Evolutionary conservation across 2,329 filamentous ascomycete genomes (phyloP).

Genomic region (Cladophialophora yegresii): DNA sequence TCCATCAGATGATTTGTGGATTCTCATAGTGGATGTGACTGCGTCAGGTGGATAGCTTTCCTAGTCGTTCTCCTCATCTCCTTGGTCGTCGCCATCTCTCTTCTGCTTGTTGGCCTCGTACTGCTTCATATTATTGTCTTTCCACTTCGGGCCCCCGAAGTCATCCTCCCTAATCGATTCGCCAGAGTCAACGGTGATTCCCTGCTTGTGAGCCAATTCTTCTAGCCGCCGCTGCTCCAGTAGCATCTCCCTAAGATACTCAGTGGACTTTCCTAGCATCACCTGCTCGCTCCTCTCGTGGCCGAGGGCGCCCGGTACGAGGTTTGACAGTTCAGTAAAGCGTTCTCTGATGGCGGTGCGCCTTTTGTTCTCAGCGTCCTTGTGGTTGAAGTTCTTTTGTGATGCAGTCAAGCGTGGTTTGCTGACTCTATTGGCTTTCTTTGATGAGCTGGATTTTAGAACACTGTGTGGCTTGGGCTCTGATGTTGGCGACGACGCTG

Average conservation of each 20-base stretch:
- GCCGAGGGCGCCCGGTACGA: conserved; percentile 79
- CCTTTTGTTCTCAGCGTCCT: conserved; percentile 65
- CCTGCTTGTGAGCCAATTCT: conserved; percentile 29
- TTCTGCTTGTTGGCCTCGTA: conserved; percentile 35
- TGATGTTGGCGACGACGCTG: conserved; percentile 20
- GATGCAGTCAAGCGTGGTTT: conserved; percentile 68
- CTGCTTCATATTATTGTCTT: conserved; percentile 29
- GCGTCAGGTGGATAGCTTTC: not conserved
- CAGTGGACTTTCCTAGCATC: conserved; percentile 72
- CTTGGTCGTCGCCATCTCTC: conserved; percentile 14
- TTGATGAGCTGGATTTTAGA: conserved; percentile 20
- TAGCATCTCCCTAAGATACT: conserved; percentile 64
- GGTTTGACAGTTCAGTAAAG: conserved; percentile 76
- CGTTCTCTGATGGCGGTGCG: conserved; percentile 76
- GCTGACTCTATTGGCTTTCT: conserved; percentile 44
- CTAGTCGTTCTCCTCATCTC: conserved; percentile 23
- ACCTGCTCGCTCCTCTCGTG: conserved; percentile 82
- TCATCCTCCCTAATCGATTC: conserved; percentile 30
- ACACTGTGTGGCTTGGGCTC: conserved; percentile 14
- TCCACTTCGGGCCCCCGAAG: conserved; percentile 33
- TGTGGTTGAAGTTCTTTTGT: conserved; percentile 74
- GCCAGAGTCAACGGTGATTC: conserved; percentile 25
- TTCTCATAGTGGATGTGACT: not conserved
- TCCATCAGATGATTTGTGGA: not conserved
- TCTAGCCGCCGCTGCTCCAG: conserved; percentile 62